Evolutionary conservation across 495 filamentous ascomycete genomes (phyloP).

Genomic region (Talaromyces ruber): DNA sequence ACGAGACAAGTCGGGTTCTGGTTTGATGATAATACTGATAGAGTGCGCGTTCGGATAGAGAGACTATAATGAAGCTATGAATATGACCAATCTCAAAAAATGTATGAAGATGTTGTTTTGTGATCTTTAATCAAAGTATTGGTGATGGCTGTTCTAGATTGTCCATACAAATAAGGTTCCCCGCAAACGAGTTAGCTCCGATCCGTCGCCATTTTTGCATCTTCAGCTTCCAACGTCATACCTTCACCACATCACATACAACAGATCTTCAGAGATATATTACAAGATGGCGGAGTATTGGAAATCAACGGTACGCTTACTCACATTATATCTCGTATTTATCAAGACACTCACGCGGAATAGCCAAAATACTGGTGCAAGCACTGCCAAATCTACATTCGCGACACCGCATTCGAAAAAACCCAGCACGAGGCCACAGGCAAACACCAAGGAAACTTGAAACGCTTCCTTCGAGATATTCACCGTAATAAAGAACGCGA

Average conservation of each 20-base stretch:
- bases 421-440: conserved; percentile 83
- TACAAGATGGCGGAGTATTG: conserved; percentile 86
- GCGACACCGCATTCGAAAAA: conserved; percentile 84
- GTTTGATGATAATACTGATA: conserved; percentile 54
- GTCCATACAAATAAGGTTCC: neutral
- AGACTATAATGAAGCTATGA: neutral
- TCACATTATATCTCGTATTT: conserved; percentile 5
- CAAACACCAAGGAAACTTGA: conserved; percentile 81
- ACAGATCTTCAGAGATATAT: too few relatives aligned
- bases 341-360: conserved; percentile 10
- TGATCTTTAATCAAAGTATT: too few relatives aligned
- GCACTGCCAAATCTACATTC: conserved; percentile 84
- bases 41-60: conserved; percentile 64
- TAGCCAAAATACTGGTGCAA: conserved; percentile 95
- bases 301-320: conserved; percentile 74
- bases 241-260: neutral
- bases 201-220: neutral
- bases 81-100: neutral
- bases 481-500: conserved; percentile 73
- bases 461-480: conserved; percentile 82
- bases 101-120: neutral
- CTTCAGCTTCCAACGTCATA: neutral
- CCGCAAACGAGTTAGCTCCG: neutral
- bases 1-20: conserved; percentile 74
- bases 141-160: neutral